Percentiles rank a stretch among this genome's conserved stretches.
These are phyloP conservation scores for Mortierella sp. DNA, from an alignment of 371 early-diverging fungal species.

Conservation along the genomic window DNA sequence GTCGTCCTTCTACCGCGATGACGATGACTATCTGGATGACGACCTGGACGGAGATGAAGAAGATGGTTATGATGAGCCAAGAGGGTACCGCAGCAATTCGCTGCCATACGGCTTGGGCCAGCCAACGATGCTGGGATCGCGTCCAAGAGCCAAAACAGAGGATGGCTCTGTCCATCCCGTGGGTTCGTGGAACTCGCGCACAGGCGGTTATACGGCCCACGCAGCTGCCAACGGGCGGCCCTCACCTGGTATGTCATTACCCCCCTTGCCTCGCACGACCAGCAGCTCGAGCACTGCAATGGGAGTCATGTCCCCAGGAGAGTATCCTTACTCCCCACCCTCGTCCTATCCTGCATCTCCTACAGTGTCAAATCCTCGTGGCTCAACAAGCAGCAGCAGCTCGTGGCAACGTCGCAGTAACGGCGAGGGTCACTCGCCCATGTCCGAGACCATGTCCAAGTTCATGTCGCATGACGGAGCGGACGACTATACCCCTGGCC, in stretches of 20 bases:
- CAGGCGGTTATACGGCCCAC: conserved; percentile 25
- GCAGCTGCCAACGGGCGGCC: conserved; percentile 33
- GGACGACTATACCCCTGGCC: conserved; percentile 23
- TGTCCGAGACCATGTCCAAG: conserved; percentile 57
- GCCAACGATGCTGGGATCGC: conserved; percentile 42
- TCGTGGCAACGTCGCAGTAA: conserved; percentile 55
- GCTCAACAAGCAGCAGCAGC: conserved; percentile 53
- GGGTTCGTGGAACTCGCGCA: conserved; percentile 26
- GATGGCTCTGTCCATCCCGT: conserved; percentile 25
- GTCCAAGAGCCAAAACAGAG: conserved; percentile 48
- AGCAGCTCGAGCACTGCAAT: conserved; percentile 49
- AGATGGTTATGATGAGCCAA: conserved; percentile 57
- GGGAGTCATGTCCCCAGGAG: conserved; percentile 49
- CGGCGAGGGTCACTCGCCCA: conserved; percentile 55
- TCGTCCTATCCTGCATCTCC: conserved; percentile 73
- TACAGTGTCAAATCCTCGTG: conserved; percentile 60
- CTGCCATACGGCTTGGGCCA: conserved; percentile 28
- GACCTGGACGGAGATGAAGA: conserved; percentile 61
- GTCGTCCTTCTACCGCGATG: conserved; percentile 48
- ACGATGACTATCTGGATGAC: conserved; percentile 54
- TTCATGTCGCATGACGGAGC: conserved; percentile 51
- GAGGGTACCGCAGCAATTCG: conserved; percentile 38
- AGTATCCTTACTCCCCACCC: conserved; percentile 70
- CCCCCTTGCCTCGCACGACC: conserved; percentile 61
- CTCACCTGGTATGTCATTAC: conserved; percentile 58